Conservation (phyloP, 768 basidiomycete species). For the Xerocomellus dryophilus region DNA sequence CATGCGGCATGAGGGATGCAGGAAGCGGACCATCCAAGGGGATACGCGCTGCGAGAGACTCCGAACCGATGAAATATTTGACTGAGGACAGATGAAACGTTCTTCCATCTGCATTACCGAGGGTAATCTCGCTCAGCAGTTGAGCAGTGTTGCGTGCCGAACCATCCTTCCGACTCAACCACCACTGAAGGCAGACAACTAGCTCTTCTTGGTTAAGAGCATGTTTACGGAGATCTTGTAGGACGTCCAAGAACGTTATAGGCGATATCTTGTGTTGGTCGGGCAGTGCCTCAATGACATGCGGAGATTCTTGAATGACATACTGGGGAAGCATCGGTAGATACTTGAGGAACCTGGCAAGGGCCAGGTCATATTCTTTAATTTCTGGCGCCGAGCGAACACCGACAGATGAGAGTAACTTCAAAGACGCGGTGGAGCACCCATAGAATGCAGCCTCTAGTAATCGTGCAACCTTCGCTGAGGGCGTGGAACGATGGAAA, state of each 20-base stretch:
- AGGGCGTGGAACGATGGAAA: constrained; percentile 53
- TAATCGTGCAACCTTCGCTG: constrained; percentile 61
- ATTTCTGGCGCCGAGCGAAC: constrained; percentile 62
- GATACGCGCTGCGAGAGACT: constrained; percentile 44
- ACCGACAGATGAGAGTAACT: constrained; percentile 26
- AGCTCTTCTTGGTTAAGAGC: constrained; percentile 2
- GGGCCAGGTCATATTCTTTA: constrained; percentile 63
- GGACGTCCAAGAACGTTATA: not conserved
- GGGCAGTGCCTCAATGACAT: constrained; percentile 38
- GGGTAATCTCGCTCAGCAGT: constrained; percentile 26
- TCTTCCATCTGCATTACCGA: constrained; percentile 46
- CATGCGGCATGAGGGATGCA: constrained; percentile 55
- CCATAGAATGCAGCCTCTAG: constrained; percentile 77
- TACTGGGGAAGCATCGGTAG: constrained; percentile 70
- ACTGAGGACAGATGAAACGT: constrained; percentile 64
- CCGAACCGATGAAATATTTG: constrained; percentile 59
- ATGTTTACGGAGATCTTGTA: not conserved
- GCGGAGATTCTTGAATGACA: constrained; percentile 47
- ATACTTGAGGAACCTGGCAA: constrained; percentile 68
- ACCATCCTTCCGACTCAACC: not conserved
- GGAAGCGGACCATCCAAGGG: constrained; percentile 79
- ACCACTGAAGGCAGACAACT: constrained; percentile 4
- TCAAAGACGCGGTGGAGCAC: constrained; percentile 36
- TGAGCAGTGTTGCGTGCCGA: not conserved
- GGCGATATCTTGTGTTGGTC: not conserved